Evolutionary conservation across 495 filamentous ascomycete species (phyloP).

Genomic region (Beverwykella pulmonaria): DNA sequence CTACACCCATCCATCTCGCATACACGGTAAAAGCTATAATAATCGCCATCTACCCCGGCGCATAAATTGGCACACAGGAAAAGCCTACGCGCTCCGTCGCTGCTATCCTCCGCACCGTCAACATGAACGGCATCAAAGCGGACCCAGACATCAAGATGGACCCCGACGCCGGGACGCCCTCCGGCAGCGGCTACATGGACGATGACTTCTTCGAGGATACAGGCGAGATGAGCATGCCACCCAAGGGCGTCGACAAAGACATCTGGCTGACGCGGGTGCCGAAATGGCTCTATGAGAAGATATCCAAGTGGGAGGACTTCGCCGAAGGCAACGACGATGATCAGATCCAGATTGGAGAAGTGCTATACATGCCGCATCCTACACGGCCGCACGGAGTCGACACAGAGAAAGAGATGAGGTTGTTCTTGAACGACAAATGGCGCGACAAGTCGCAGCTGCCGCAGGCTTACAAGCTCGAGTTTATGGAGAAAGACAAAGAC

Average conservation of each 20-base stretch:
- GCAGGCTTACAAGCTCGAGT: conserved; percentile 47
- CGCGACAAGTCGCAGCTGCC: conserved; percentile 13
- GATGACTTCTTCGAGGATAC: conserved; percentile 86
- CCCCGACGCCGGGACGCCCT: conserved; percentile 62
- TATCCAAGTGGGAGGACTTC: conserved; percentile 63
- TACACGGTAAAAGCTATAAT: background rate
- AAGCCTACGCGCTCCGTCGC: background rate
- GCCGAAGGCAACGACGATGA: conserved; percentile 61
- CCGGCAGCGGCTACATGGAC: conserved; percentile 61
- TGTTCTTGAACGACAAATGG: conserved; percentile 24
- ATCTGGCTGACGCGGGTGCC: conserved; percentile 79
- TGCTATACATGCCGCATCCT: conserved; percentile 63
- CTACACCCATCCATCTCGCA: background rate
- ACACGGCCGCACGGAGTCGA: conserved; percentile 16
- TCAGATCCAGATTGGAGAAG: conserved; percentile 71
- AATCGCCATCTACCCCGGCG: background rate
- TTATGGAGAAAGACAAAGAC: conserved; percentile 7
- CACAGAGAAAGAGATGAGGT: conserved; percentile 3
- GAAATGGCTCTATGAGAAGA: conserved; percentile 55
- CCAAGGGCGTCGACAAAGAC: conserved; percentile 50
- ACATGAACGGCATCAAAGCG: conserved; percentile 47
- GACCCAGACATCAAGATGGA: conserved; percentile 68
- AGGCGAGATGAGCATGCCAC: conserved; percentile 77
- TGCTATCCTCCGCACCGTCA: background rate
- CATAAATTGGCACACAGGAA: background rate